Conservation (phyloP, 495 filamentous ascomycete genomes). For the Massariosphaeria phaeospora region DNA sequence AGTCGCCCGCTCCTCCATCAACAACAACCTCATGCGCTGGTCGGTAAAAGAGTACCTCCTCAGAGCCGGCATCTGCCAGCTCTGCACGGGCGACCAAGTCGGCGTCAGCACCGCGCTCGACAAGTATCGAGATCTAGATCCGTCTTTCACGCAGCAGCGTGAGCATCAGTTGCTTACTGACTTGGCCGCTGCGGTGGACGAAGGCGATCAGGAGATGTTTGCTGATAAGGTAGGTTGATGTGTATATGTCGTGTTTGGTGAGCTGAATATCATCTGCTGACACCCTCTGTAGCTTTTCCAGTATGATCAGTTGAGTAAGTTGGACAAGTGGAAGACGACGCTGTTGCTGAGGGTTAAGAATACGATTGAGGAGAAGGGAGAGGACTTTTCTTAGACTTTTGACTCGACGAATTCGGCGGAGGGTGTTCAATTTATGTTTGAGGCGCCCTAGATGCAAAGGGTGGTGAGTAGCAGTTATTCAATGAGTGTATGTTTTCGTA, state of each 20-base stretch:
- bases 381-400: slow-evolving; percentile 66
- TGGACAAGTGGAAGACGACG: slow-evolving; percentile 94
- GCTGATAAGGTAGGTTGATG: no score
- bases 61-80: slow-evolving; percentile 67
- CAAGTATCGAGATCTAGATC: slow-evolving; percentile 75
- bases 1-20: slow-evolving; percentile 64
- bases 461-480: no score
- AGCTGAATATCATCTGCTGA: no score
- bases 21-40: slow-evolving; percentile 81
- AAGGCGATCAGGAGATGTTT: slow-evolving; percentile 70
- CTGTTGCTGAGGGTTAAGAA: slow-evolving; percentile 78
- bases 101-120: slow-evolving; percentile 71
- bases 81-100: slow-evolving; percentile 58
- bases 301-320: slow-evolving; percentile 81
- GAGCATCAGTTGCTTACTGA: slow-evolving; percentile 77
- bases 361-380: slow-evolving; percentile 67
- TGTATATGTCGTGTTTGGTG: no score
- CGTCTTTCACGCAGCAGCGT: slow-evolving; percentile 63
- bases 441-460: no score
- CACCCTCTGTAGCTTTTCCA: no score
- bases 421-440: no score
- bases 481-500: no score
- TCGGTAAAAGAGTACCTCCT: slow-evolving; percentile 89
- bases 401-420: no score
- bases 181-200: slow-evolving; percentile 63